Conservation (phyloP, 345 rosid genomes). For the Hibiscus syriacus region DNA sequence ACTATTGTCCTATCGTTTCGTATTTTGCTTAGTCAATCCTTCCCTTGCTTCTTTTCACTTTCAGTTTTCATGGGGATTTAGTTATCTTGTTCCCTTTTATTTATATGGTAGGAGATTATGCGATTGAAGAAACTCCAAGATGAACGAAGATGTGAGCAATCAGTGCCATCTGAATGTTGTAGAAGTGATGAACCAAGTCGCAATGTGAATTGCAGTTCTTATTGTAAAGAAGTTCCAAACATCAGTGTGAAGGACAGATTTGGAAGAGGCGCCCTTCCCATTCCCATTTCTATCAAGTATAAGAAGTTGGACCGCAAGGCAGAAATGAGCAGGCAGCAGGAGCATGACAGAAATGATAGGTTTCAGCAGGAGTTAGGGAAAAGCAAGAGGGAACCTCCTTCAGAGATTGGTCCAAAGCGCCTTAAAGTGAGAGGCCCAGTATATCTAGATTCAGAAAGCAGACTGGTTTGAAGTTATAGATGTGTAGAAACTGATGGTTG, state of each 20-base stretch:
- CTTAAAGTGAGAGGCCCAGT: constrained; percentile 58
- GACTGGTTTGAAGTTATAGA: constrained; percentile 27
- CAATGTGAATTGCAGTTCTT: constrained; percentile 1
- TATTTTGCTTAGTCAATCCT: not conserved
- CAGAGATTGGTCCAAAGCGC: constrained; percentile 55
- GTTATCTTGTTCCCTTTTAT: not conserved
- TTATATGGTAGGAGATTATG: constrained; percentile 37
- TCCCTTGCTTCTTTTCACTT: not conserved
- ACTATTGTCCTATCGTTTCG: not conserved
- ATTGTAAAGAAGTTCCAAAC: constrained; percentile 29
- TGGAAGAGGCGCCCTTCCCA: constrained; percentile 27
- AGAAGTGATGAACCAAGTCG: constrained; percentile 25
- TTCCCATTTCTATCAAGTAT: constrained; percentile 43
- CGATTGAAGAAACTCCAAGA: constrained; percentile 51
- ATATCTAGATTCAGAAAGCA: constrained; percentile 34
- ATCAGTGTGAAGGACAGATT: constrained; percentile 25
- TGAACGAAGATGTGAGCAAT: constrained; percentile 33
- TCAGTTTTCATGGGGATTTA: not conserved
- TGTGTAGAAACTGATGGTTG: constrained; percentile 12
- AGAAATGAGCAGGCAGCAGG: constrained; percentile 22
- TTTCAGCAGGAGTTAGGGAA: constrained; percentile 27
- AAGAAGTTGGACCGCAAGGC: constrained; percentile 35
- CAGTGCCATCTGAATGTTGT: constrained; percentile 16
- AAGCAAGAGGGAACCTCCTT: constrained; percentile 26
- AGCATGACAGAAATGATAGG: constrained; percentile 26